Percentiles rank a stretch among this genome's conserved stretches.
These are phyloP conservation scores for Boletellus sp. DNA, from an alignment of 768 basidiomycete genomes.

Conservation along the genomic window DNA sequence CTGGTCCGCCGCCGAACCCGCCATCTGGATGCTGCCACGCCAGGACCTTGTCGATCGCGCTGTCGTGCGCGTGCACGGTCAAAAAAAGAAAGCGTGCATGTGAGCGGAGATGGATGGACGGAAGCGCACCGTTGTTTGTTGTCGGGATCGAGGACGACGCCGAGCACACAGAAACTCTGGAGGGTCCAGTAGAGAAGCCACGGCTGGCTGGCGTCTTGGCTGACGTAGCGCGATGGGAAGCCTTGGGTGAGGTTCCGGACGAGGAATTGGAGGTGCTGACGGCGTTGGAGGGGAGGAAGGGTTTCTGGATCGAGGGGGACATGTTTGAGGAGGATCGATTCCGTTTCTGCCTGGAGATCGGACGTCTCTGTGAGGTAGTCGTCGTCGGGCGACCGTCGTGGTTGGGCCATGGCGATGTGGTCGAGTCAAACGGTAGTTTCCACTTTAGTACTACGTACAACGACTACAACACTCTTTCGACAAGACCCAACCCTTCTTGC, in stretches of 20 bases:
- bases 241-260: conserved; percentile 70
- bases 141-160: conserved; percentile 71
- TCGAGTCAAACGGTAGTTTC: no score
- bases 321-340: conserved; percentile 57
- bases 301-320: conserved; percentile 34
- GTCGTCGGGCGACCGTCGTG: conserved; percentile 47
- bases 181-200: conserved; percentile 95
- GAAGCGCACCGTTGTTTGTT: conserved; percentile 64
- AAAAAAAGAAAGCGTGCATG: background rate
- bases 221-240: conserved; percentile 73
- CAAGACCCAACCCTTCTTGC: conserved; percentile 68
- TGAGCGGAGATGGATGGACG: no score
- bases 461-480: conserved; percentile 60
- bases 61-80: conserved; percentile 28
- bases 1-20: conserved; percentile 90
- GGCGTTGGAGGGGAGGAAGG: conserved; percentile 49
- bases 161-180: conserved; percentile 76
- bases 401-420: conserved; percentile 20
- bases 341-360: conserved; percentile 57
- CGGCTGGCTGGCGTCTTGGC: conserved; percentile 91
- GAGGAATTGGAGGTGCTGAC: conserved; percentile 73
- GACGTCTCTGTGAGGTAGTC: conserved; percentile 64
- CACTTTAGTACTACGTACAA: background rate
- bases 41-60: conserved; percentile 77
- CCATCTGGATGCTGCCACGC: conserved; percentile 81